Evolutionary conservation across 306 rosid species (phyloP).

Genomic region (Cucumis hystrix): DNA sequence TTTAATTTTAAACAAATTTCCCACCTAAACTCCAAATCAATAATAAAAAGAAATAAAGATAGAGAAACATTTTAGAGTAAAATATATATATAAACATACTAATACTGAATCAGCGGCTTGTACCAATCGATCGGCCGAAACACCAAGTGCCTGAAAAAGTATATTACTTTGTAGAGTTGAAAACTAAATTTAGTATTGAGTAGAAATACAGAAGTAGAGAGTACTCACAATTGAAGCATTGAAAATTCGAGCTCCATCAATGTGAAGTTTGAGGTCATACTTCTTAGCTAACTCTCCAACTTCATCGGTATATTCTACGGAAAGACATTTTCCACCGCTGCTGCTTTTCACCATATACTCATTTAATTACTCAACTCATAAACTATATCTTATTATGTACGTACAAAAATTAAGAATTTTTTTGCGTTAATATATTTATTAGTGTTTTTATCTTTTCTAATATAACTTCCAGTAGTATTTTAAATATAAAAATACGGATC

Average conservation of each 20-base stretch:
- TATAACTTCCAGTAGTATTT: no score
- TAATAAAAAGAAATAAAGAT: no score
- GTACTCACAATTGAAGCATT: slow-evolving; percentile 66
- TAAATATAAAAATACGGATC: no score
- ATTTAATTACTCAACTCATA: background rate
- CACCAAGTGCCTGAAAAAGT: slow-evolving; percentile 62
- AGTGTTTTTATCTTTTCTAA: no score
- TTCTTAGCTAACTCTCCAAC: slow-evolving; percentile 83
- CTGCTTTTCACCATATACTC: slow-evolving; percentile 22
- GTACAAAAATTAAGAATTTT: no score
- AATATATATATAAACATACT: background rate
- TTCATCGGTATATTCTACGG: slow-evolving; percentile 61
- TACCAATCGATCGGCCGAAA: slow-evolving; percentile 76
- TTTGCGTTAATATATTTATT: no score
- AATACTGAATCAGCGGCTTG: slow-evolving; percentile 87
- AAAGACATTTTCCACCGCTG: slow-evolving; percentile 68
- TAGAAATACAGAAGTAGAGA: no score
- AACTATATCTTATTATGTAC: no score
- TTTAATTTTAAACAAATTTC: no score
- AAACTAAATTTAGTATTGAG: no score
- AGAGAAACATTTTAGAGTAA: background rate
- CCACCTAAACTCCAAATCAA: no score
- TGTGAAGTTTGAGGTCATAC: slow-evolving; percentile 82
- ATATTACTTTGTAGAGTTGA: no score
- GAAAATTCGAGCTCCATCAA: slow-evolving; percentile 92